Percentiles rank a stretch among this genome's conserved stretches.
phyloP scores from a whole-genome alignment of 331 rosid species.

The Quercus lobata region DNA sequence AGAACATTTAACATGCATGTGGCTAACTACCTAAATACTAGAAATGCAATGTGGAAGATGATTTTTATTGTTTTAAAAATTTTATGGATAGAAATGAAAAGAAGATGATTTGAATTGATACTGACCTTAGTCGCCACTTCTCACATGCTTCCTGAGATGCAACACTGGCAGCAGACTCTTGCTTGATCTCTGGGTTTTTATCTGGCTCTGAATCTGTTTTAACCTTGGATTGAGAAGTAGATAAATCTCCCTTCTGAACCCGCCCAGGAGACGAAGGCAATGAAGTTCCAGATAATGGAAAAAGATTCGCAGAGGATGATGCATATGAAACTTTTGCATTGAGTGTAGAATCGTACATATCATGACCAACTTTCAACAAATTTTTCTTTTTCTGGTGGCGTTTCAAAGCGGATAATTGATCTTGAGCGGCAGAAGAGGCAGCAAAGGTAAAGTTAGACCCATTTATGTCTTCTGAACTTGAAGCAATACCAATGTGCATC shows the following conservation, averaged over 20 bases:
- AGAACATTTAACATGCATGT: not conserved
- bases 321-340: slow-evolving; percentile 57
- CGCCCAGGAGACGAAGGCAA: slow-evolving; percentile 39
- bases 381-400: slow-evolving; percentile 57
- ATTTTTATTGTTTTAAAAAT: not conserved
- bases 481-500: slow-evolving; percentile 36
- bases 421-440: slow-evolving; percentile 61
- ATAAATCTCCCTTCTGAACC: slow-evolving; percentile 39
- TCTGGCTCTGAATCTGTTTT: slow-evolving; percentile 30
- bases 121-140: slow-evolving; percentile 88
- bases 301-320: slow-evolving; percentile 46
- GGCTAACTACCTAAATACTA: not conserved
- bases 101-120: slow-evolving; percentile 19
- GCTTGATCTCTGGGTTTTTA: slow-evolving; percentile 42
- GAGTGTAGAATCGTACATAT: slow-evolving; percentile 35
- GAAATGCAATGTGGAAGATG: not conserved
- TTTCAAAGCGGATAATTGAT: slow-evolving; percentile 57
- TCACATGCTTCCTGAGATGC: slow-evolving; percentile 88
- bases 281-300: slow-evolving; percentile 53
- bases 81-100: not conserved
- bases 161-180: slow-evolving; percentile 39
- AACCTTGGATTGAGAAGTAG: slow-evolving; percentile 33
- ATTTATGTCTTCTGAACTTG: slow-evolving; percentile 41
- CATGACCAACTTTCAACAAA: slow-evolving; percentile 55
- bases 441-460: slow-evolving; percentile 70